A percentile compares a stretch with the other conserved stretches of the same genome.
These are phyloP conservation scores for Calamus simplicifolius DNA, from an alignment of 176 grass and related monocot species.

Conservation along the genomic window DNA sequence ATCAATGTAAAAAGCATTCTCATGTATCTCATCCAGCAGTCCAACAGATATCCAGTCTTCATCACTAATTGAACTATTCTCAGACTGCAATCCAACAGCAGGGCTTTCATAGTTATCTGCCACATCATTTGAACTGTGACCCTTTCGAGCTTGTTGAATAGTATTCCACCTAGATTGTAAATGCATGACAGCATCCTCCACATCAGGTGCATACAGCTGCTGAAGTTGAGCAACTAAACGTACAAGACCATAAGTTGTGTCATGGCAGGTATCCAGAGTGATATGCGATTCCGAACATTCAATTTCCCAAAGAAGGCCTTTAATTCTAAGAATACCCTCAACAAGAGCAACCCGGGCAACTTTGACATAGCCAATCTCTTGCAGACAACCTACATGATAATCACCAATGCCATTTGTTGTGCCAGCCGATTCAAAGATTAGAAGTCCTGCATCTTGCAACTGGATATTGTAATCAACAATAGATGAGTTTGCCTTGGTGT, in stretches of 20 bases:
- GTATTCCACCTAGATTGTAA: conserved; percentile 98
- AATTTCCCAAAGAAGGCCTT: conserved; percentile 59
- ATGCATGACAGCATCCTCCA: conserved; percentile 75
- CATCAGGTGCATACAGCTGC: conserved; percentile 83
- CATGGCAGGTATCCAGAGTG: conserved; percentile 60
- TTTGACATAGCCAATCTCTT: conserved; percentile 52
- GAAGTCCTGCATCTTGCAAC: conserved; percentile 81
- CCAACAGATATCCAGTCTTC: conserved; percentile 40
- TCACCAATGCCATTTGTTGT: conserved; percentile 37
- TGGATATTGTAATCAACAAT: conserved; percentile 59
- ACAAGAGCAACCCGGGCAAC: conserved; percentile 60
- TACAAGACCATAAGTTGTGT: conserved; percentile 70
- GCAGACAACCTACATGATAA: conserved; percentile 58
- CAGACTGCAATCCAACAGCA: conserved; percentile 34
- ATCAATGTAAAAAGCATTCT: conserved; percentile 61
- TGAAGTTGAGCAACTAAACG: conserved; percentile 68
- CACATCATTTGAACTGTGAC: conserved; percentile 18
- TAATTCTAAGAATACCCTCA: conserved; percentile 52
- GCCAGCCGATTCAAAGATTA: conserved; percentile 53
- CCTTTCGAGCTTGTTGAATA: conserved; percentile 45
- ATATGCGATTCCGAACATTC: conserved; percentile 78
- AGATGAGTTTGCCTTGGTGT: conserved; percentile 33
- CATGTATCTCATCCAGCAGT: conserved; percentile 86
- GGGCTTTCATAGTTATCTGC: conserved; percentile 29
- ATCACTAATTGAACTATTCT: conserved; percentile 23